phyloP scores from a whole-genome alignment of 2,329 filamentous ascomycete genomes.

The Aspergillus pseudoviridinutans region DNA sequence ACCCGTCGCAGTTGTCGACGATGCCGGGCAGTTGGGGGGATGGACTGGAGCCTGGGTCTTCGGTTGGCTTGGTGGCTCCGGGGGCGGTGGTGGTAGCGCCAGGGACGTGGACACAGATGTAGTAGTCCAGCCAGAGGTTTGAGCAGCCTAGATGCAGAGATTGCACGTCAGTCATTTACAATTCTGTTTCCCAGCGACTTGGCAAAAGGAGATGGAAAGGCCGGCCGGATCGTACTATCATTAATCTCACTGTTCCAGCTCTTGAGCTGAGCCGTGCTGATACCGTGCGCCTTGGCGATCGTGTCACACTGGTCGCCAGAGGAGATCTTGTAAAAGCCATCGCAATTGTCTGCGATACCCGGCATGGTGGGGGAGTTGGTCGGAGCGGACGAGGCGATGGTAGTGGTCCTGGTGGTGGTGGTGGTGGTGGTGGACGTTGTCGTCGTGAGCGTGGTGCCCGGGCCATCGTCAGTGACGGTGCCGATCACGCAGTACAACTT shows the following conservation, averaged over 20 bases:
- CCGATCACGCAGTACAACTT: slow-evolving; percentile 8
- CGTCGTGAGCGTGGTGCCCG: neutral
- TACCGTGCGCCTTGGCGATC: slow-evolving; percentile 6
- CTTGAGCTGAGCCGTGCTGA: slow-evolving; percentile 7
- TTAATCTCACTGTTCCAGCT: slow-evolving; percentile 9
- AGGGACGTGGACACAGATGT: slow-evolving; percentile 10
- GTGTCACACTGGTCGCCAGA: slow-evolving; percentile 10
- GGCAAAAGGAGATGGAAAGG: too few species aligned
- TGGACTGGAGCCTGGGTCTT: too few species aligned
- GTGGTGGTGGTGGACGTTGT: slow-evolving; percentile 1
- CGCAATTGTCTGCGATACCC: slow-evolving; percentile 6
- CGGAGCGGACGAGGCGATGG: slow-evolving; percentile 3
- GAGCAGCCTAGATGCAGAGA: slow-evolving; percentile 3
- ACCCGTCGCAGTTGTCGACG: slow-evolving; percentile 8
- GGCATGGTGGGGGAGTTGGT: slow-evolving; percentile 7
- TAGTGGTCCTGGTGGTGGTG: neutral
- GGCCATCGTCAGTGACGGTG: slow-evolving; percentile 4
- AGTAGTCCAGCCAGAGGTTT: slow-evolving; percentile 11
- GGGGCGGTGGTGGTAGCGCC: slow-evolving; percentile 6
- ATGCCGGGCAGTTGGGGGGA: slow-evolving; percentile 7
- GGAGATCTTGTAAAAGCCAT: slow-evolving; percentile 9
- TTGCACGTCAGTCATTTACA: too few species aligned
- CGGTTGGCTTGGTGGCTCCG: neutral
- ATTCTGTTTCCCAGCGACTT: too few species aligned
- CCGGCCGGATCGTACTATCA: neutral